Evolutionary conservation across 805 yeast genomes (phyloP), one percentile per base, ranked within the genome.

Genomic region (Teunomyces lycoperdinae): DNA sequence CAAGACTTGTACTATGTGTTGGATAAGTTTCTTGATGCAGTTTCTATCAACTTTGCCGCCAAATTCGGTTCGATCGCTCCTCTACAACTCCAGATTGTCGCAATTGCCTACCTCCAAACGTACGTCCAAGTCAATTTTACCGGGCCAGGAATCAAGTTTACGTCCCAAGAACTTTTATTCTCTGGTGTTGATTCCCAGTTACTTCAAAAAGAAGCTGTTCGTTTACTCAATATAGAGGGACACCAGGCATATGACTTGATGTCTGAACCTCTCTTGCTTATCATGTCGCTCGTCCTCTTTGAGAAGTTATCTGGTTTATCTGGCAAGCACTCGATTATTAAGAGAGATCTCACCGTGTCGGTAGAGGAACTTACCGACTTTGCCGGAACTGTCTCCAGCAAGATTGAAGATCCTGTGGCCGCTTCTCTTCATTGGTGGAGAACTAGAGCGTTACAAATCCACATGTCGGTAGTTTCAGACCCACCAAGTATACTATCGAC

Each of bases 61-160:
- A 42, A 45, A n/a, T 53, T 53, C 38, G 46, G 46, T 5, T 49
- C 45, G 8, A 17, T 56, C 4, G 60, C 56, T 3, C 24, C 31
- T 1, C 17, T 62, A 13, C 64, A 65, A 36, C 52, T 64, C 30
- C 74, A 66, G 43, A 48, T 70, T n/a, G 39, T 77, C 13, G 87
- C 88, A 2, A 74, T 88, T 50, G 75, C 85, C 1, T 66, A 81
- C 3, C 67, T 89, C 24, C 90, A 89, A 60, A 61, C 79, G 1
- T 91, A 86, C 60, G 68, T 87, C 11, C 95, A 89, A 62, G 66
- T 78, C 44, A 91, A 91, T 63, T 88, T 77, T 64, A 88, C 96
- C 0, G 97, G 97, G 7, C 97, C 97, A 4, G 75, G 78, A 24
- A 58, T 81, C 2, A 74, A 76, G 4, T 54, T 70, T 17, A 65